Conservation (phyloP, 2,329 filamentous ascomycete species). For the Pseudogymnoascus sp. region DNA sequence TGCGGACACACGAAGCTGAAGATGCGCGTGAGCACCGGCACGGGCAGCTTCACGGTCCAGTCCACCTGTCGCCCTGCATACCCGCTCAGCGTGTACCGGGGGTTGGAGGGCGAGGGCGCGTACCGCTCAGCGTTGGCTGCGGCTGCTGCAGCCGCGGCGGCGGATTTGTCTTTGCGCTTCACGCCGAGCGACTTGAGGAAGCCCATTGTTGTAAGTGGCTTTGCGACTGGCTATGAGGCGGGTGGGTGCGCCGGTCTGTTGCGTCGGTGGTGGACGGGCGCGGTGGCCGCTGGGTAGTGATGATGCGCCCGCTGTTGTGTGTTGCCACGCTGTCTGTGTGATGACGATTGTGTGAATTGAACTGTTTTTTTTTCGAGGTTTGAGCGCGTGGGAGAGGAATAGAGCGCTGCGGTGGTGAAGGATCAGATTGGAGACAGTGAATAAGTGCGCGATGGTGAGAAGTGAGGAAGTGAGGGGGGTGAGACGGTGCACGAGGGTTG, state of each 20-base stretch:
- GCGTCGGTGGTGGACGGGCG: background rate
- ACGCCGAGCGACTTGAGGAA: constrained; percentile 2
- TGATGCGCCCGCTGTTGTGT: background rate
- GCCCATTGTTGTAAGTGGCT: background rate
- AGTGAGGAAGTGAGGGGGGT: background rate
- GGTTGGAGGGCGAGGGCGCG: background rate
- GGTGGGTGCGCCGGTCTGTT: background rate
- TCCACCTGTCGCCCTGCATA: constrained; percentile 1
- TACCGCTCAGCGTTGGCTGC: background rate
- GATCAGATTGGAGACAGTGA: background rate
- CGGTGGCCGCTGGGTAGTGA: background rate
- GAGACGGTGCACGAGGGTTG: background rate
- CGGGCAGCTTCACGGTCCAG: constrained; percentile 45
- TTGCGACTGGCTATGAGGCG: background rate
- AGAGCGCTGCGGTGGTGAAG: background rate
- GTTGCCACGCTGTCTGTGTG: background rate
- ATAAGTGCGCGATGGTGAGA: background rate
- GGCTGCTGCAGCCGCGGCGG: background rate
- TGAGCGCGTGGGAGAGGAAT: background rate
- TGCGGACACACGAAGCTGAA: constrained; percentile 83
- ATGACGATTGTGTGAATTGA: constrained; percentile 5
- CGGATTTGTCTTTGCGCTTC: constrained; percentile 3
- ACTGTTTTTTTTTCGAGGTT: background rate
- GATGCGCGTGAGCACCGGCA: constrained; percentile 65
- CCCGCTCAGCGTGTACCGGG: background rate